Conservation (phyloP, 768 basidiomycete genomes). For the Astraeus odoratus region DNA sequence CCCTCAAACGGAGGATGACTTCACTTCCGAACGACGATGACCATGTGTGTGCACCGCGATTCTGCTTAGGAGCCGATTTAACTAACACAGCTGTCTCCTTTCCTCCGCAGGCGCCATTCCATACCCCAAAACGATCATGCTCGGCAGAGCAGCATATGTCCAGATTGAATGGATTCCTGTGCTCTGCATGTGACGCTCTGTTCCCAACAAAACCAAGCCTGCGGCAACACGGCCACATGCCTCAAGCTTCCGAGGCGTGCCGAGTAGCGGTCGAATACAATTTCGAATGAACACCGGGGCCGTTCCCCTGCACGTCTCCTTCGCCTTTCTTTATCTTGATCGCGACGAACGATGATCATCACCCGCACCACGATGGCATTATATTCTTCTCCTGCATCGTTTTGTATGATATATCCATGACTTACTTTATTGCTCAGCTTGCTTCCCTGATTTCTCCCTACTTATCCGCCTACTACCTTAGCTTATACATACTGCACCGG, state of each 20-base stretch:
- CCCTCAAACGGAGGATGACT: conserved; percentile 43
- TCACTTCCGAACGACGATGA: conserved; percentile 36
- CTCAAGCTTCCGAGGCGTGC: conserved; percentile 59
- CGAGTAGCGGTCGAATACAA: conserved; percentile 68
- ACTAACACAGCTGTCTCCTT: conserved; percentile 6
- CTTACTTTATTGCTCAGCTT: conserved; percentile 21
- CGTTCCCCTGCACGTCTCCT: not conserved
- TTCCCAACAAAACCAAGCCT: conserved; percentile 57
- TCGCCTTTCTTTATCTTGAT: not conserved
- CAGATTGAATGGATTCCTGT: conserved; percentile 47
- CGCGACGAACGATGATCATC: conserved; percentile 11
- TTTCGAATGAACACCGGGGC: conserved; percentile 46
- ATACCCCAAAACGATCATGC: conserved; percentile 53
- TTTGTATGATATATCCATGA: conserved; percentile 17
- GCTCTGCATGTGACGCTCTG: conserved; percentile 67
- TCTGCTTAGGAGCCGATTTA: conserved; percentile 1
- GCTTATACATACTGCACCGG: not conserved
- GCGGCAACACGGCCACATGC: conserved; percentile 51
- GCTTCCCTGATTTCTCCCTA: conserved; percentile 15
- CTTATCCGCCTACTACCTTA: conserved; percentile 11
- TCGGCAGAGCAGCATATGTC: conserved; percentile 32
- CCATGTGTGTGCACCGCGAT: conserved; percentile 24
- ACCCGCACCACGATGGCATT: conserved; percentile 10
- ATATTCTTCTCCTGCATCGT: conserved; percentile 24
- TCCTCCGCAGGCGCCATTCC: conserved; percentile 35